Evolutionary conservation across 2,329 filamentous ascomycete genomes (phyloP).

Genomic region (Fusarium albosuccineum): DNA sequence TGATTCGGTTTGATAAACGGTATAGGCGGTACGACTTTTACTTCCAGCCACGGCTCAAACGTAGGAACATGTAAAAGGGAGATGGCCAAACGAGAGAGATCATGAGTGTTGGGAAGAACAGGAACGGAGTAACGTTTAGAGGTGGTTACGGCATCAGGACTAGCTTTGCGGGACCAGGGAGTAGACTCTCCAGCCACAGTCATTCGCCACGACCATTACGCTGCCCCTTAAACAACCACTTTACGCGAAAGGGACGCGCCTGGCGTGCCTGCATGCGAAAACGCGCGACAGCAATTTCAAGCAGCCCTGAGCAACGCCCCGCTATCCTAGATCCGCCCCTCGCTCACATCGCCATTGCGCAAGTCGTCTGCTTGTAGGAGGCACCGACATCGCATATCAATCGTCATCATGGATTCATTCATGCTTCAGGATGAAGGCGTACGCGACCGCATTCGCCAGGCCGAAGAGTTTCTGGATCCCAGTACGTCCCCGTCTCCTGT

Average conservation of each 20-base stretch:
- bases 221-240: slow-evolving; percentile 30
- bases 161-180: slow-evolving; percentile 13
- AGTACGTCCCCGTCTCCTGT: slow-evolving; percentile 67
- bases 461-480: slow-evolving; percentile 94
- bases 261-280: neutral
- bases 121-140: slow-evolving; percentile 5
- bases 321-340: slow-evolving; percentile 34
- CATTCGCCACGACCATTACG: neutral
- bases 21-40: neutral
- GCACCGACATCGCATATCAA: slow-evolving; percentile 21
- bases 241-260: slow-evolving; percentile 47
- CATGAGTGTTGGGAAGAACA: slow-evolving; percentile 9
- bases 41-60: neutral
- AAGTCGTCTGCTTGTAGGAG: slow-evolving; percentile 16
- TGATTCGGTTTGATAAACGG: slow-evolving; percentile 41
- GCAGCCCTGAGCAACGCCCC: slow-evolving; percentile 34
- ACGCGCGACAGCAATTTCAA: slow-evolving; percentile 36
- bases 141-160: slow-evolving; percentile 33
- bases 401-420: slow-evolving; percentile 73
- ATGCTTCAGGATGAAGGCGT: slow-evolving; percentile 88
- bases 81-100: slow-evolving; percentile 1
- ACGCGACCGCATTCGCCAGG: slow-evolving; percentile 84
- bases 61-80: slow-evolving; percentile 3
- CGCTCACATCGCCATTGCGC: slow-evolving; percentile 22
- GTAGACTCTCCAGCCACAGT: slow-evolving; percentile 25